phyloP scores from a whole-genome alignment of 495 filamentous ascomycete species.

The Annulohypoxylon stygium region DNA sequence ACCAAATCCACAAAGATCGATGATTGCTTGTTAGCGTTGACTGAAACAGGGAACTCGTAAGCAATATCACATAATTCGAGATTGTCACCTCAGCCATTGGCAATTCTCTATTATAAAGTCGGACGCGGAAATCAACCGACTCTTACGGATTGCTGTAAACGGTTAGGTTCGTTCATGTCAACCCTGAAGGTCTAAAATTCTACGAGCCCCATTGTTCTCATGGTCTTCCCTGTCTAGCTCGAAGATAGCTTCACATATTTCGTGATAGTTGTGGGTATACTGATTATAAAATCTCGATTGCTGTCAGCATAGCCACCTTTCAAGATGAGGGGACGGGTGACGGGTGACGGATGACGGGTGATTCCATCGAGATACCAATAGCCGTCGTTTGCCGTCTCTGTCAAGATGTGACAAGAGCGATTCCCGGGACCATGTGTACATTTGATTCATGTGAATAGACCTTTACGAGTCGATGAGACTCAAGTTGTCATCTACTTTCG shows the following conservation, averaged over 20 bases:
- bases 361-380: not conserved
- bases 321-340: not conserved
- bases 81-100: conserved; percentile 1
- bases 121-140: not conserved
- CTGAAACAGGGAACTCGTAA: conserved; percentile 28
- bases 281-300: not conserved
- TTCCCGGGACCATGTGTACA: conserved; percentile 7
- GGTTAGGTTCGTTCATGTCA: conserved; percentile 24
- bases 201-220: conserved; percentile 7
- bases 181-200: not conserved
- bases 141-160: conserved; percentile 36
- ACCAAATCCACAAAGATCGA: conserved; percentile 24
- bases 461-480: conserved; percentile 30
- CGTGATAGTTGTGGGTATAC: conserved; percentile 23
- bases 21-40: conserved; percentile 20
- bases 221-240: conserved; percentile 19
- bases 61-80: conserved; percentile 19
- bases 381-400: conserved; percentile 10
- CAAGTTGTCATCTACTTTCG: conserved; percentile 10
- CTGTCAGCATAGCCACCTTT: conserved; percentile 15
- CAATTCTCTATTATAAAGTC: conserved; percentile 6
- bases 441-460: conserved; percentile 16
- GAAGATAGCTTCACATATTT: conserved; percentile 8
- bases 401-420: conserved; percentile 7
- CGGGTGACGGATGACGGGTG: not conserved